Conservation (phyloP, 2,329 filamentous ascomycete species). For the Botrytis tulipae region DNA sequence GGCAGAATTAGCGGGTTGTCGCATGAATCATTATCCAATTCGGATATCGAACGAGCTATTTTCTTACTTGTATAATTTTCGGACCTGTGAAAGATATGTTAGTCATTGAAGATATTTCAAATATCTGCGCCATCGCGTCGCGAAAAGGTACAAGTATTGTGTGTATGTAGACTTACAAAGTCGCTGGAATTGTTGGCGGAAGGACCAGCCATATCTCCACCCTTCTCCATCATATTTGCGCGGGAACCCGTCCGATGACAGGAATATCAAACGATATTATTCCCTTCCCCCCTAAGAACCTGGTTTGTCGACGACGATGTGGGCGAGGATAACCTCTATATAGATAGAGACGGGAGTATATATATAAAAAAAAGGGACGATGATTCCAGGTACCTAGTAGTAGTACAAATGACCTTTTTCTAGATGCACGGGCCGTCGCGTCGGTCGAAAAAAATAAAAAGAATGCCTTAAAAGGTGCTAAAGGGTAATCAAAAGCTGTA, state of each 20-base stretch:
- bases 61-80: conserved; percentile 94
- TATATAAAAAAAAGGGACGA: neutral
- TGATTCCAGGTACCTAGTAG: neutral
- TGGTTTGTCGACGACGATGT: neutral
- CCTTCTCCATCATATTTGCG: conserved; percentile 37
- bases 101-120: conserved; percentile 22
- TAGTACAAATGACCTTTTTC: conserved; percentile 17
- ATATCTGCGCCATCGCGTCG: neutral
- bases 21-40: conserved; percentile 35
- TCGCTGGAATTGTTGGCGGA: conserved; percentile 83
- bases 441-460: conserved; percentile 3
- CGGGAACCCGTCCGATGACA: conserved; percentile 7
- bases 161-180: conserved; percentile 69
- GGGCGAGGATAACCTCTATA: conserved; percentile 8
- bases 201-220: conserved; percentile 35
- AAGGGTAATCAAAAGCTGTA: neutral
- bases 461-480: conserved; percentile 10
- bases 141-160: conserved; percentile 1
- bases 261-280: neutral
- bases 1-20: conserved; percentile 28
- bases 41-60: neutral
- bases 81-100: conserved; percentile 61
- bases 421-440: conserved; percentile 12
- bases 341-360: neutral
- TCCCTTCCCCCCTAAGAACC: neutral